A percentile compares a stretch with the other conserved stretches of the same genome.
Conservation (phyloP, 2,329 filamentous ascomycete species). For the Lasiodiplodia hormozganensis region DNA sequence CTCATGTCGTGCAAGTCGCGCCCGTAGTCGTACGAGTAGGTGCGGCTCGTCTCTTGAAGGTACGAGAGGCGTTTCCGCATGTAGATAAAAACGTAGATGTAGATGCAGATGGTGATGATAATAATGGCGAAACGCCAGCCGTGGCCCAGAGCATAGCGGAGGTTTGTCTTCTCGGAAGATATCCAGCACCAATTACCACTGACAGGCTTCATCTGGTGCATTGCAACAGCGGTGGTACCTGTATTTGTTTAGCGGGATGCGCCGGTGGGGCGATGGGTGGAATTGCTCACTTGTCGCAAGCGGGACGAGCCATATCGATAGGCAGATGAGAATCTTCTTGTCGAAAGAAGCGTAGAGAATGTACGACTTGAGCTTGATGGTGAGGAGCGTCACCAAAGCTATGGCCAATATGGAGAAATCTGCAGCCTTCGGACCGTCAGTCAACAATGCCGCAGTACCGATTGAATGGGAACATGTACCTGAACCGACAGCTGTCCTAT, state of each 20-base stretch:
- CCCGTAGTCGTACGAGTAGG: conserved; percentile 22
- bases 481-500: conserved; percentile 56
- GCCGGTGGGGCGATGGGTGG: background rate
- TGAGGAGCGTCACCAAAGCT: conserved; percentile 52
- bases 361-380: conserved; percentile 46
- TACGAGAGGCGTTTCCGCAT: conserved; percentile 33
- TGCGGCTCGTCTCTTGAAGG: conserved; percentile 15
- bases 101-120: conserved; percentile 50
- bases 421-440: conserved; percentile 34
- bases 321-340: conserved; percentile 46
- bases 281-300: conserved; percentile 43
- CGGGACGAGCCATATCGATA: conserved; percentile 51
- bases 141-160: conserved; percentile 55
- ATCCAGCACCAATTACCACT: conserved; percentile 61
- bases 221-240: conserved; percentile 21
- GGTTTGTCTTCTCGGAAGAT: conserved; percentile 41
- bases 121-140: conserved; percentile 56
- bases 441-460: background rate
- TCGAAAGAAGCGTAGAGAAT: conserved; percentile 41
- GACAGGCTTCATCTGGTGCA: conserved; percentile 45
- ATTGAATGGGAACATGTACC: conserved; percentile 34
- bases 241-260: background rate
- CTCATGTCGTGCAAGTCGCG: conserved; percentile 18
- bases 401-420: conserved; percentile 55
- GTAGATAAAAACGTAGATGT: conserved; percentile 53